These are phyloP conservation scores for Porphyrellus cyaneotinctus DNA, from an alignment of 768 basidiomycete genomes.

Conservation along the genomic window DNA sequence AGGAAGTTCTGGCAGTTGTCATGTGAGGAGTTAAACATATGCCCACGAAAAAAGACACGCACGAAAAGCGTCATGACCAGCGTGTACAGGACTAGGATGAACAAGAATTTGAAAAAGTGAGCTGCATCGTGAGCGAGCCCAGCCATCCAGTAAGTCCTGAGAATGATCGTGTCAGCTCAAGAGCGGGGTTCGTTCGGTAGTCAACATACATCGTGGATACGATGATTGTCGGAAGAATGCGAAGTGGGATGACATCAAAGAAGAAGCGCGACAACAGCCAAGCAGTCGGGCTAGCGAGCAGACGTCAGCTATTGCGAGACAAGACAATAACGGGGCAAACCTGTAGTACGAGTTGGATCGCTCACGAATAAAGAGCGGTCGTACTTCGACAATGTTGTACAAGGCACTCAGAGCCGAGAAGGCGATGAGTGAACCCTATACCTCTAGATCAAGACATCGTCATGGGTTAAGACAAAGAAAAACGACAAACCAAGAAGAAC, in stretches of 20 bases:
- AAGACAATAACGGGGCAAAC: slow-evolving; percentile 32
- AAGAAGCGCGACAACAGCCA: slow-evolving; percentile 88
- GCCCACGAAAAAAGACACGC: slow-evolving; percentile 27
- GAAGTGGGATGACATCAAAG: slow-evolving; percentile 86
- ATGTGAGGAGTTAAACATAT: neutral
- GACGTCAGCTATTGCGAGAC: neutral
- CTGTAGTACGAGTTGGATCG: slow-evolving; percentile 83
- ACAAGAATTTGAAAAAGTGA: slow-evolving; percentile 91
- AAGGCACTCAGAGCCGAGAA: slow-evolving; percentile 89
- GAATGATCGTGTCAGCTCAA: slow-evolving; percentile 4
- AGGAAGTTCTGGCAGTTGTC: slow-evolving; percentile 71
- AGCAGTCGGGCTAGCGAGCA: slow-evolving; percentile 61
- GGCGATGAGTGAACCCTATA: slow-evolving; percentile 81
- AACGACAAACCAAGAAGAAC: slow-evolving; percentile 73
- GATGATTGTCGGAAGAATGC: slow-evolving; percentile 84
- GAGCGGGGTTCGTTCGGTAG: neutral
- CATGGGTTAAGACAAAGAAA: neutral
- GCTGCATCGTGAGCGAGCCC: slow-evolving; percentile 75
- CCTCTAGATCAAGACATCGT: slow-evolving; percentile 5
- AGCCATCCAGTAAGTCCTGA: slow-evolving; percentile 92
- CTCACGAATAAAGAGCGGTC: slow-evolving; percentile 87
- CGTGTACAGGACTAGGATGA: slow-evolving; percentile 83
- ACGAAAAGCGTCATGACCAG: slow-evolving; percentile 86
- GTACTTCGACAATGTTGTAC: slow-evolving; percentile 80
- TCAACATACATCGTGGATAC: slow-evolving; percentile 72